Base-by-base conservation (phyloP, 1,139 yeast genomes). In the Yamadazyma trypodendri region DNA sequence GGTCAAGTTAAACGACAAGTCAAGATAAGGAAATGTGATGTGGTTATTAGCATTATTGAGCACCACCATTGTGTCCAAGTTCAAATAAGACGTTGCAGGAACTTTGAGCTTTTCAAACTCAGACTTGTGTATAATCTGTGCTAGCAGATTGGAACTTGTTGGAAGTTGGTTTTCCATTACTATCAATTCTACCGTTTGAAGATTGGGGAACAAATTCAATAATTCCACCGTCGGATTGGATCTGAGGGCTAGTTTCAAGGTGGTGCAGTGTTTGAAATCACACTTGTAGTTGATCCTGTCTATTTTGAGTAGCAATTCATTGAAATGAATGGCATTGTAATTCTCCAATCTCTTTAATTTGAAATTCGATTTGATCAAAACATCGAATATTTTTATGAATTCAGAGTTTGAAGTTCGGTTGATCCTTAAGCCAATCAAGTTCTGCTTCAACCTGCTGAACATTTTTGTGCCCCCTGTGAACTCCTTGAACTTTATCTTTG, bases 241-340 rank as follows among this genome's bases (percentile, higher is more conserved):
- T 9, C 60, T 51, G 9, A 67, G 52, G 24, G 60, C 56, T 4
- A 65, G 39, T 27, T 61, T 52, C 15, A 68, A 46, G 3, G 41
- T 38, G 13, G 46, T 46, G 4, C 67, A 30, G 2, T 44, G 36
- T 10, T 46, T 46, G 32, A 68, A 51, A 32, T 55, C 55, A 30
- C 52, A 43, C 31, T 44, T 54, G 65, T 71, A 68, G 17, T 52
- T 51, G 30, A 36, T 38, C 39, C 61, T 63, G 24, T 57, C 52
- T 15, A 68, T 40, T 27, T 44, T 49, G n/a, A 50, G 43, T 12
- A 61, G 31, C 4, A 68, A 36, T 2, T 56, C 39, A 38, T 62
- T 63, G 34, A 63, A 50, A 31, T 53, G 57, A 32, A 65, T 17
- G 4, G 31, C 8, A 29, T 45, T 44, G 31, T 40, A 30, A 9